phyloP scores from a whole-genome alignment of 2,329 filamentous ascomycete genomes.

The Lachnellula willkommii region DNA sequence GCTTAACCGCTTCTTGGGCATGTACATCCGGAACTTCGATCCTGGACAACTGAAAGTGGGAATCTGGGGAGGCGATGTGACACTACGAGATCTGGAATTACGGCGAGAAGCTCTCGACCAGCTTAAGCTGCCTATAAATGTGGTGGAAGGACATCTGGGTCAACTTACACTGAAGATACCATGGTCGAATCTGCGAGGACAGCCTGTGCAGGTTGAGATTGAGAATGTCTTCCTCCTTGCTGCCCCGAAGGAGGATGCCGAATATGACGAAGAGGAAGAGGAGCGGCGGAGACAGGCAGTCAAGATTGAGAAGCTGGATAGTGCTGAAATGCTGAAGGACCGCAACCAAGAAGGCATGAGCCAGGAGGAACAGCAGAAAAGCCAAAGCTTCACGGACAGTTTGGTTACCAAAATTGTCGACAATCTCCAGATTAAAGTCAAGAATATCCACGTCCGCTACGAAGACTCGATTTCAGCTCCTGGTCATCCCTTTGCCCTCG shows the following conservation, averaged over 20 bases:
- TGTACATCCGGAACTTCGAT: constrained; percentile 99
- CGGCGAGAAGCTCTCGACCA: constrained; percentile 94
- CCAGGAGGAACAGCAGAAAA: constrained; percentile 92
- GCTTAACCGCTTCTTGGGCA: constrained; percentile 98
- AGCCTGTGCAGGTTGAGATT: constrained; percentile 90
- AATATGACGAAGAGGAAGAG: constrained; percentile 91
- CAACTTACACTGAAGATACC: constrained; percentile 89
- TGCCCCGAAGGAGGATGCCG: constrained; percentile 89
- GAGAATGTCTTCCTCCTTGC: constrained; percentile 96
- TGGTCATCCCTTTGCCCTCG: constrained; percentile 89
- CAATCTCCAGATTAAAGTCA: constrained; percentile 94
- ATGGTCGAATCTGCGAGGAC: constrained; percentile 93
- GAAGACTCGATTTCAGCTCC: constrained; percentile 95
- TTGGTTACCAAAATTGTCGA: constrained; percentile 95
- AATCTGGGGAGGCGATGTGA: constrained; percentile 98
- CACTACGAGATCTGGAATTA: constrained; percentile 85
- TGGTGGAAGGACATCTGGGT: constrained; percentile 90
- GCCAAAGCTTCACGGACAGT: constrained; percentile 94
- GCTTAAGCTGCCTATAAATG: constrained; percentile 92
- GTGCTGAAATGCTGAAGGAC: constrained; percentile 89
- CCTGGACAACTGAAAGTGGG: constrained; percentile 96
- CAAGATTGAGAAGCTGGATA: constrained; percentile 98
- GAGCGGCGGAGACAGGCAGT: constrained; percentile 78
- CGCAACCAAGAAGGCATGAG: constrained; percentile 88
- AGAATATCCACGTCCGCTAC: constrained; percentile 97